These are phyloP conservation scores for Huntiella savannae DNA, from an alignment of 2,329 filamentous ascomycete genomes.

Conservation along the genomic window DNA sequence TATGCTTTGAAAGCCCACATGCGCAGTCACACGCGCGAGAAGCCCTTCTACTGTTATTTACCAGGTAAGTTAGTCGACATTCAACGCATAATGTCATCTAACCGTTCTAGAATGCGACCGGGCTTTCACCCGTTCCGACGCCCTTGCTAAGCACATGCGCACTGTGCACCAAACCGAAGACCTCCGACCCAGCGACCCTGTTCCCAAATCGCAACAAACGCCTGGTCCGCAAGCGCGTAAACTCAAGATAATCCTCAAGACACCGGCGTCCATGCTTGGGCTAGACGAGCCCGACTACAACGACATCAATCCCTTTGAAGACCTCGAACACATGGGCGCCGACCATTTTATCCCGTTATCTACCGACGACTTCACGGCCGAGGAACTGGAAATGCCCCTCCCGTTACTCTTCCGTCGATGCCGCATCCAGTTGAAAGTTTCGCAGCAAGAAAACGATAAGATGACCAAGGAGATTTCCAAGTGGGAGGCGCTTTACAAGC, in stretches of 20 bases:
- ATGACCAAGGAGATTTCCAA: slow-evolving; percentile 45
- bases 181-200: slow-evolving; percentile 57
- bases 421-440: slow-evolving; percentile 54
- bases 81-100: neutral
- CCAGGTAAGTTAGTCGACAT: slow-evolving; percentile 42
- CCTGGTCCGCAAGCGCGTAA: slow-evolving; percentile 26
- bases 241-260: slow-evolving; percentile 46
- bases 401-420: slow-evolving; percentile 48
- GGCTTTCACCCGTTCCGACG: slow-evolving; percentile 88
- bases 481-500: slow-evolving; percentile 46
- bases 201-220: slow-evolving; percentile 27
- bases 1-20: slow-evolving; percentile 95
- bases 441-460: slow-evolving; percentile 43
- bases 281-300: slow-evolving; percentile 32
- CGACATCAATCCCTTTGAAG: slow-evolving; percentile 32
- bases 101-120: slow-evolving; percentile 66
- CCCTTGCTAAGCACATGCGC: slow-evolving; percentile 93
- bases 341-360: slow-evolving; percentile 38
- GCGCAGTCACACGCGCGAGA: slow-evolving; percentile 93
- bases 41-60: slow-evolving; percentile 90
- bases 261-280: slow-evolving; percentile 35
- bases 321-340: slow-evolving; percentile 17
- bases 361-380: slow-evolving; percentile 41
- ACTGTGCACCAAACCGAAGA: slow-evolving; percentile 92
- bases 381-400: slow-evolving; percentile 42